phyloP scores from a whole-genome alignment of 208 protist genomes.

The Trypanosoma theileri region DNA sequence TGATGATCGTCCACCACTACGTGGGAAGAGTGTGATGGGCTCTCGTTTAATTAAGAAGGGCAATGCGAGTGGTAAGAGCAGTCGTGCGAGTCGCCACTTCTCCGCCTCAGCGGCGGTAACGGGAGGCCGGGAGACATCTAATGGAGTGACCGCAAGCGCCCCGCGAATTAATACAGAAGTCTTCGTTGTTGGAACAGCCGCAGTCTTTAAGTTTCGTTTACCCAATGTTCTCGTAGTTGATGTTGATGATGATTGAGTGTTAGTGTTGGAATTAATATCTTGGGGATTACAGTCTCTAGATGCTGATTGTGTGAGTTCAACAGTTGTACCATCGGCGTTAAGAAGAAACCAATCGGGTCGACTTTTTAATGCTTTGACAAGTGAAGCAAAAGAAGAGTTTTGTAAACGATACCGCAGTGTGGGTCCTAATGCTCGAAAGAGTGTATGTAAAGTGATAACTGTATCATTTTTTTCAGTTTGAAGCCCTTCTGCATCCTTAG shows the following conservation, averaged over 20 bases:
- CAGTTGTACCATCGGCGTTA: slow-evolving; percentile 1
- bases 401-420: slow-evolving; percentile 20
- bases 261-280: background rate
- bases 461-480: background rate
- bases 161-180: slow-evolving; percentile 24
- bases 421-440: slow-evolving; percentile 19
- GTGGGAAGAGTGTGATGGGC: slow-evolving; percentile 39
- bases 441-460: slow-evolving; percentile 1
- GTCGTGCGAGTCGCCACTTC: slow-evolving; percentile 52
- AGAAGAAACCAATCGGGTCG: slow-evolving; percentile 28
- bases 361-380: slow-evolving; percentile 18
- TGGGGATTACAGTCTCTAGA: background rate
- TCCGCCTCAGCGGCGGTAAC: slow-evolving; percentile 54
- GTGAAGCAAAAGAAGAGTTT: slow-evolving; percentile 24
- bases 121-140: slow-evolving; percentile 36
- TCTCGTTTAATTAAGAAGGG: slow-evolving; percentile 41
- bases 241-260: too few relatives aligned
- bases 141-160: slow-evolving; percentile 8
- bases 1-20: too few relatives aligned
- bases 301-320: slow-evolving; percentile 11
- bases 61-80: slow-evolving; percentile 26
- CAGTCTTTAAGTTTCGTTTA: background rate
- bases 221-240: too few relatives aligned
- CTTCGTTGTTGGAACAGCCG: background rate
- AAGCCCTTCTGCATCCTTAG: background rate